Conservation (phyloP, 345 rosid species). For the Clarkia xantiana region DNA sequence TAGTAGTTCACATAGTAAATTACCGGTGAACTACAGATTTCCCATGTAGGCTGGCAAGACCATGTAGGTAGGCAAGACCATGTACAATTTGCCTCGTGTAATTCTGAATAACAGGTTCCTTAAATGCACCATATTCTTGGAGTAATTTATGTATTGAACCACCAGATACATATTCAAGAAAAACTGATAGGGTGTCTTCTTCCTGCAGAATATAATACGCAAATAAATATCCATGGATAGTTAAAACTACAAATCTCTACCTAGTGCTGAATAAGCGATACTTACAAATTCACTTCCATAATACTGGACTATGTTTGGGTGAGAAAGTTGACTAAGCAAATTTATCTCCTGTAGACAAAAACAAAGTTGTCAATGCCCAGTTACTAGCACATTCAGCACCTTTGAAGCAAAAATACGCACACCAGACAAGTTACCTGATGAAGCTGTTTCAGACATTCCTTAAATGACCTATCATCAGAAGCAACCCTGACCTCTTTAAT, state of each 20-base stretch:
- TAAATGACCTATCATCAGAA: slow-evolving; percentile 6
- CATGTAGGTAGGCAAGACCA: slow-evolving; percentile 11
- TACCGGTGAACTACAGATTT: slow-evolving; percentile 7
- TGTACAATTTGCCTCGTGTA: slow-evolving; percentile 6
- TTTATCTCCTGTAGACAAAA: slow-evolving; percentile 9
- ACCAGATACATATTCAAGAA: slow-evolving; percentile 9
- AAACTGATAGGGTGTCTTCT: slow-evolving; percentile 9
- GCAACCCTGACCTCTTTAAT: slow-evolving; percentile 7
- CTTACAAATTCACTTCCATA: slow-evolving; percentile 11
- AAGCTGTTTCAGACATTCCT: slow-evolving; percentile 8
- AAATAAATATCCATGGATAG: too few relatives aligned
- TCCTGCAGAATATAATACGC: not conserved
- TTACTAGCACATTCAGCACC: not conserved
- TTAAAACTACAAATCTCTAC: too few relatives aligned
- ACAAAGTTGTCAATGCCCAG: not conserved
- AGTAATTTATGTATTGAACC: slow-evolving; percentile 10
- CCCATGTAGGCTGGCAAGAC: slow-evolving; percentile 9
- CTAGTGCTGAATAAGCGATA: not conserved
- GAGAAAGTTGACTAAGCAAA: slow-evolving; percentile 11
- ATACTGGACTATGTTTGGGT: slow-evolving; percentile 13
- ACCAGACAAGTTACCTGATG: slow-evolving; percentile 2
- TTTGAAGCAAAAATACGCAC: not conserved
- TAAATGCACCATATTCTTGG: slow-evolving; percentile 7
- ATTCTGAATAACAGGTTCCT: slow-evolving; percentile 7
- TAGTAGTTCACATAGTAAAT: not conserved